A percentile compares a stretch with the other conserved stretches of the same genome.
These are phyloP conservation scores for Phytophthora fragariae DNA, from an alignment of 352 stramenopile genomes.

Conservation along the genomic window DNA sequence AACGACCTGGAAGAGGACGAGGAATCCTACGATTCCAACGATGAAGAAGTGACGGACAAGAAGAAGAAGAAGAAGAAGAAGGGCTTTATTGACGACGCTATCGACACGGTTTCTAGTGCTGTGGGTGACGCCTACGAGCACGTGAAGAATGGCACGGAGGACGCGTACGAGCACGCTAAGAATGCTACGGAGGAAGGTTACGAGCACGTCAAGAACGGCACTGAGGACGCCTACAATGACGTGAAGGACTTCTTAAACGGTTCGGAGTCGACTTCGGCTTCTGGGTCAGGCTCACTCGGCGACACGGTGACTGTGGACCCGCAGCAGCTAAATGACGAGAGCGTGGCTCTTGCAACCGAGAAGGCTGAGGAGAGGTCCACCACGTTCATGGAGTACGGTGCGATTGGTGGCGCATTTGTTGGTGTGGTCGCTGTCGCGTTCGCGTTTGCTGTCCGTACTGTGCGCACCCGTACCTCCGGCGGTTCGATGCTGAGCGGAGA, in stretches of 20 bases:
- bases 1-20: constrained; percentile 40
- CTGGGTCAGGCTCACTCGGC: constrained; percentile 26
- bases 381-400: constrained; percentile 36
- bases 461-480: constrained; percentile 23
- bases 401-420: constrained; percentile 35
- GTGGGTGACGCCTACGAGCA: constrained; percentile 34
- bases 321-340: constrained; percentile 39
- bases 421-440: constrained; percentile 41
- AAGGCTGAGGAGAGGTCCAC: constrained; percentile 32
- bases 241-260: constrained; percentile 39
- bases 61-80: constrained; percentile 38
- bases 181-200: constrained; percentile 35
- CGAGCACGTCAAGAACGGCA: constrained; percentile 39
- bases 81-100: constrained; percentile 29
- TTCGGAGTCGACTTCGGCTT: constrained; percentile 26
- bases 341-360: constrained; percentile 33
- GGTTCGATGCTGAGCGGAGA: constrained; percentile 46
- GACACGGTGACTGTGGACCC: constrained; percentile 32
- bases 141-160: constrained; percentile 28
- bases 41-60: constrained; percentile 33
- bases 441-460: constrained; percentile 37
- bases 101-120: constrained; percentile 39
- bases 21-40: constrained; percentile 33
- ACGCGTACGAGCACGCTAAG: constrained; percentile 35
- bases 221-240: constrained; percentile 25